Evolutionary conservation across 2,329 filamentous ascomycete genomes (phyloP).

Genomic region (Fusarium mangiferae): DNA sequence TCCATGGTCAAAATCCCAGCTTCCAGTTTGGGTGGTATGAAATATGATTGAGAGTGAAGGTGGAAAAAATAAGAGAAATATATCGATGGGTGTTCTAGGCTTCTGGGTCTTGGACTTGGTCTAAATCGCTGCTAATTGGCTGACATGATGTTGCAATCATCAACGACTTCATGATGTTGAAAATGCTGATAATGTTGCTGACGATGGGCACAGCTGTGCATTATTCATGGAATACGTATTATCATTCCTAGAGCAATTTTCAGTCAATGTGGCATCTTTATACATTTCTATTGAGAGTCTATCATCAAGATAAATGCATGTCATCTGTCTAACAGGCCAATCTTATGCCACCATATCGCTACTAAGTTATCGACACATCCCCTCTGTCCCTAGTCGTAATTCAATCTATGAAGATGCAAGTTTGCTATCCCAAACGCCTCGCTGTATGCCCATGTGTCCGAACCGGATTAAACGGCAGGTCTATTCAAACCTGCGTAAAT

Average conservation of each 20-base stretch:
- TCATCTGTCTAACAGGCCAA: background rate
- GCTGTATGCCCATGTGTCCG: conserved; percentile 34
- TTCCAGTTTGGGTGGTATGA: background rate
- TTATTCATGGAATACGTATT: background rate
- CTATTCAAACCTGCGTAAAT: conserved; percentile 13
- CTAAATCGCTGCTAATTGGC: conserved; percentile 33
- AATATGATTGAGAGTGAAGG: background rate
- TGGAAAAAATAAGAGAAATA: background rate
- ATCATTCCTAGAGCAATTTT: background rate
- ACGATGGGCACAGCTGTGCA: background rate
- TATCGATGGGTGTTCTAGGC: background rate
- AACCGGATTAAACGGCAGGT: conserved; percentile 25
- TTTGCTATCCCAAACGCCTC: conserved; percentile 39
- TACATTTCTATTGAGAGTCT: conserved; percentile 25
- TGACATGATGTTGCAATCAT: conserved; percentile 15
- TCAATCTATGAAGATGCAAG: conserved; percentile 19
- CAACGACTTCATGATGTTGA: conserved; percentile 31
- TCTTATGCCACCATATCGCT: conserved; percentile 5
- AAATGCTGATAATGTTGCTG: conserved; percentile 11
- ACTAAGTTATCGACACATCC: background rate
- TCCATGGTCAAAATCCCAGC: conserved; percentile 47
- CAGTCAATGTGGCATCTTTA: background rate
- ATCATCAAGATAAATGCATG: conserved; percentile 12
- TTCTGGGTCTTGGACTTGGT: conserved; percentile 5
- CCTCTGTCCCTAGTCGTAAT: background rate